These are phyloP conservation scores for Podospora fimiseda DNA, from an alignment of 495 filamentous ascomycete species.

Conservation along the genomic window DNA sequence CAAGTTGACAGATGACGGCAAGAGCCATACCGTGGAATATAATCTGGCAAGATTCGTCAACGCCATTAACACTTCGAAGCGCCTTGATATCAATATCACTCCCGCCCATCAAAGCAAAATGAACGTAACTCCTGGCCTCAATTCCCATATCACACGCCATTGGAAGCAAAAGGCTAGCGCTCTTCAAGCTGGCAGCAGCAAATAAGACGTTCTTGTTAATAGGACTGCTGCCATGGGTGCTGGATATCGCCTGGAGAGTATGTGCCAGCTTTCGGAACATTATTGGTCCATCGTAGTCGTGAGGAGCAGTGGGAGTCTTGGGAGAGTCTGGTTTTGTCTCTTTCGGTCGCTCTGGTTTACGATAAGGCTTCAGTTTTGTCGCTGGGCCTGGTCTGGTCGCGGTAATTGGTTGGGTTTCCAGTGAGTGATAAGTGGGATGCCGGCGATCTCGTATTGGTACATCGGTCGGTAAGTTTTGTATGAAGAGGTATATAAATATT, in stretches of 20 bases:
- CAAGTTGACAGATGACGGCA: not conserved
- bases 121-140: conserved; percentile 51
- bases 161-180: conserved; percentile 49
- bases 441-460: conserved; percentile 24
- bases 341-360: conserved; percentile 4
- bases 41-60: conserved; percentile 47
- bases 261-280: conserved; percentile 30
- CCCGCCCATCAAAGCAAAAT: conserved; percentile 52
- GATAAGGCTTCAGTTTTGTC: conserved; percentile 16
- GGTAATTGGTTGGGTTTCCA: conserved; percentile 13
- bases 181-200: conserved; percentile 50
- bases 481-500: conserved; percentile 35
- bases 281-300: conserved; percentile 35
- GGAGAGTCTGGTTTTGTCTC: not conserved
- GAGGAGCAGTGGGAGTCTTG: not conserved
- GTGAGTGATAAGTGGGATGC: conserved; percentile 23
- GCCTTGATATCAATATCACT: conserved; percentile 47
- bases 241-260: conserved; percentile 34
- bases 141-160: conserved; percentile 56
- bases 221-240: conserved; percentile 27
- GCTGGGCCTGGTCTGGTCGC: conserved; percentile 15
- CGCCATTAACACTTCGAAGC: conserved; percentile 50
- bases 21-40: conserved; percentile 47
- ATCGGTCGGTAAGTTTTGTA: conserved; percentile 39
- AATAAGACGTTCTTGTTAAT: conserved; percentile 54